Evolutionary conservation across 371 early-diverging fungal genomes (phyloP).

Genomic region (Mortierella sp.): DNA sequence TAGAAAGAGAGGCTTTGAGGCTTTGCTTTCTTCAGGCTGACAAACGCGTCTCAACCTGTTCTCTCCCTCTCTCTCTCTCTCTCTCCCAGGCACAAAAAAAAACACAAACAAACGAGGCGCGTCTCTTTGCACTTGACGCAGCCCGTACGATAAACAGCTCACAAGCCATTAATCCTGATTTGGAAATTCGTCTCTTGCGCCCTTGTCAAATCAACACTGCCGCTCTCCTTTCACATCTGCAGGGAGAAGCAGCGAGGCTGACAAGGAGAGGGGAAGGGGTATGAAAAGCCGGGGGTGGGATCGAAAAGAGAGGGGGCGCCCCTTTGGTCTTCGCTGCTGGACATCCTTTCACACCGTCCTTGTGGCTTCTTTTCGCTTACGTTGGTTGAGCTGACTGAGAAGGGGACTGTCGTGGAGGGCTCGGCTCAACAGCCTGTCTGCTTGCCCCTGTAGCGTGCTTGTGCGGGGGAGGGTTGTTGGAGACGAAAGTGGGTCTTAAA

Average conservation of each 20-base stretch:
- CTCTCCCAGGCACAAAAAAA: neutral
- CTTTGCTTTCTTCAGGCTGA: constrained; percentile 3
- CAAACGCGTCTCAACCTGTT: constrained; percentile 1
- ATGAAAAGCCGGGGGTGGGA: too few species aligned
- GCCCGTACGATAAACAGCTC: neutral
- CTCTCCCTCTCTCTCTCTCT: neutral
- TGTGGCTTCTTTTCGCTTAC: neutral
- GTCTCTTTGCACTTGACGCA: neutral
- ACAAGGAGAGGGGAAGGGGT: too few species aligned
- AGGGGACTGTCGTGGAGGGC: neutral
- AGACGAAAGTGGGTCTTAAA: too few species aligned
- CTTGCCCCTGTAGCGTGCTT: neutral
- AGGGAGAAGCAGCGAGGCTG: too few species aligned
- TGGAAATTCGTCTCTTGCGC: neutral
- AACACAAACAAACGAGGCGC: neutral
- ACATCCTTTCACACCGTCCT: too few species aligned
- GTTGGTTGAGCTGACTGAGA: neutral
- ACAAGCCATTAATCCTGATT: neutral
- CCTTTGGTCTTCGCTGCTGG: too few species aligned
- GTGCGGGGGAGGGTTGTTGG: neutral
- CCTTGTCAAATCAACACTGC: neutral
- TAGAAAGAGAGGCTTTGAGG: constrained; percentile 4
- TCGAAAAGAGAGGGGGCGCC: too few species aligned
- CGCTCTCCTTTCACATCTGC: neutral
- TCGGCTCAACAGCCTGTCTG: neutral